Evolutionary conservation across 2,329 filamentous ascomycete species (phyloP), one percentile per base, ranked within the genome.

Genomic region (Penicillium janthinellum): DNA sequence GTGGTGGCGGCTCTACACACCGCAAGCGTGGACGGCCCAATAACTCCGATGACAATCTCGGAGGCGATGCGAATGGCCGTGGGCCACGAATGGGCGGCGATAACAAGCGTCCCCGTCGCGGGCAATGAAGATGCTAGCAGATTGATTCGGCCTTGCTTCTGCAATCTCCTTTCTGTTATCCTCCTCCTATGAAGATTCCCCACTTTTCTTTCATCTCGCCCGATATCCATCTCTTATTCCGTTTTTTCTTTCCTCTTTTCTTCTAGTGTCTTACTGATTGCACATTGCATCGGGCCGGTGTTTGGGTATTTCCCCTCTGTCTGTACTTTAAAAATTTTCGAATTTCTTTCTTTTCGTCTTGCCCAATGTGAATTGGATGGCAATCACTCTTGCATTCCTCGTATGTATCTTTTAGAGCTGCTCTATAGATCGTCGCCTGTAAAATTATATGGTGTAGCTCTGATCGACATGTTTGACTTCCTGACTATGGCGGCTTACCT

Each of bases 71-170:
- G 47, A 63, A 61, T 38, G 68, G 64, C 15, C 70, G 77, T 37
- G 77, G 75, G n/a, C 71, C 69, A 57, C 68, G 77, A n/a, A 73
- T 72, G 63, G 73, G 75, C 14, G 71, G 71, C 56, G 77, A 79
- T 14, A 78, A 66, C 61, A 79, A 79, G 64, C 74, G 77, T 45
- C 70, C 74, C 48, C 75, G 77, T 58, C 73, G 77, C 54, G 77
- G 77, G 51, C 66, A 66, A 28, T 77, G 63, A 74, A 54, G 56
- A 31, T 11, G 4, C 5, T 28, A n/a, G n/a, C n/a, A 4, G 5
- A 39, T 12, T 52, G 34, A 22, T 38, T 47, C 44, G 11, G 20
- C n/a, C 28, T 5, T 52, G 49, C 20, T 22, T n/a, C 12, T 38
- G 14, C 15, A 28, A 12, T 52, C 12, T 39, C 35, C 39, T 54